phyloP scores from a whole-genome alignment of 257 asterid genomes.

The Sherardia arvensis region DNA sequence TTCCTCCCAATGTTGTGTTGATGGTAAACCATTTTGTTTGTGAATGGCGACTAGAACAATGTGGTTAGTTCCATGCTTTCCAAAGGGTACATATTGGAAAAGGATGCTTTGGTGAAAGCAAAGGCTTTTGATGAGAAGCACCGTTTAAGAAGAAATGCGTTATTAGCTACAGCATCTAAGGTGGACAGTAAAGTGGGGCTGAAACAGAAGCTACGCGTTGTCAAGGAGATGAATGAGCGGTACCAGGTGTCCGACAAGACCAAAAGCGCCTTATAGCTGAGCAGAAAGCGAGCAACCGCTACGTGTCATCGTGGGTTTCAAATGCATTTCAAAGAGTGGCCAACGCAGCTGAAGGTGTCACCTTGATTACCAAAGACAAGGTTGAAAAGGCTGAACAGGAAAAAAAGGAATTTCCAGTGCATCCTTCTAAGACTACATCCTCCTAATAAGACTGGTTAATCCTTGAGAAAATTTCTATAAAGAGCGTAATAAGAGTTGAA shows the following conservation, averaged over 20 bases:
- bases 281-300: conserved; percentile 39
- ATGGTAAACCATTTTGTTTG: conserved; percentile 13
- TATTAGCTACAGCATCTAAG: conserved; percentile 40
- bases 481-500: too few relatives aligned
- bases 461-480: too few relatives aligned
- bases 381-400: conserved; percentile 37
- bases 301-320: conserved; percentile 36
- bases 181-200: conserved; percentile 39
- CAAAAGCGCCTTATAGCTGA: conserved; percentile 37
- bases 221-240: conserved; percentile 34
- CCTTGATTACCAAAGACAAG: conserved; percentile 38
- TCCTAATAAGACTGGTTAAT: too few relatives aligned
- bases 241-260: conserved; percentile 39
- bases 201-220: conserved; percentile 37
- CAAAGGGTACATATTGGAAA: conserved; percentile 47
- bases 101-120: conserved; percentile 49
- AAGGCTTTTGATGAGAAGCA: conserved; percentile 47
- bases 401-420: conserved; percentile 11
- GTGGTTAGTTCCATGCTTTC: conserved; percentile 57
- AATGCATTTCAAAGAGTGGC: conserved; percentile 30
- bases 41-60: conserved; percentile 19
- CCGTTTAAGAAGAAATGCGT: conserved; percentile 34
- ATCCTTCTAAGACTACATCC: background rate
- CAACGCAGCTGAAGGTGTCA: conserved; percentile 45
- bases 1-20: conserved; percentile 32